phyloP scores from a whole-genome alignment of 352 stramenopile species.

The Pythium coloratum region DNA sequence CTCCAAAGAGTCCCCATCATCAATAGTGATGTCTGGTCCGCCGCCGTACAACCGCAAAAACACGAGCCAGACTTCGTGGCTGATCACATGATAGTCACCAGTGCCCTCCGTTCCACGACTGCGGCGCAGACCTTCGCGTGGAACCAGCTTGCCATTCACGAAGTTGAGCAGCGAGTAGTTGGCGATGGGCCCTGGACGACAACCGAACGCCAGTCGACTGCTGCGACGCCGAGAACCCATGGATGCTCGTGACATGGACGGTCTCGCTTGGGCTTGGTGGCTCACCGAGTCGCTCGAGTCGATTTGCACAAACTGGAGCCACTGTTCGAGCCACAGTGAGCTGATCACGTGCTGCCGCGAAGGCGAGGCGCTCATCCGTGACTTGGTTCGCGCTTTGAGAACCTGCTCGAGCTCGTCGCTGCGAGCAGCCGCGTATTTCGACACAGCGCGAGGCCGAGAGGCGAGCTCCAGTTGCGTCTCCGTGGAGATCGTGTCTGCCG shows the following conservation, averaged over 20 bases:
- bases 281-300: constrained; percentile 23
- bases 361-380: constrained; percentile 17
- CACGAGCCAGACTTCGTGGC: constrained; percentile 64
- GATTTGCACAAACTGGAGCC: constrained; percentile 64
- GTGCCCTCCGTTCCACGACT: constrained; percentile 37
- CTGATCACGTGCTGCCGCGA: constrained; percentile 55
- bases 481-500: background rate
- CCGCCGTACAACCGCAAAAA: constrained; percentile 64
- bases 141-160: constrained; percentile 56
- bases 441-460: background rate
- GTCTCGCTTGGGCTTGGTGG: background rate
- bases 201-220: constrained; percentile 9
- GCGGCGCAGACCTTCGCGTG: constrained; percentile 41
- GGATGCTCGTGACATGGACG: background rate
- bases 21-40: constrained; percentile 54
- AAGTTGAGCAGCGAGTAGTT: constrained; percentile 74
- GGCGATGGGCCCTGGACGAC: constrained; percentile 51
- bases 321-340: constrained; percentile 63
- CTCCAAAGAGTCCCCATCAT: background rate
- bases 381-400: constrained; percentile 41
- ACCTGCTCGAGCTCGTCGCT: constrained; percentile 60
- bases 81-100: constrained; percentile 65
- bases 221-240: constrained; percentile 8
- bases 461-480: constrained; percentile 12
- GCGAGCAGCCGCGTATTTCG: background rate